These are phyloP conservation scores for Leucoagaricus sp. DNA, from an alignment of 1,284 basidiomycete genomes.

Conservation along the genomic window DNA sequence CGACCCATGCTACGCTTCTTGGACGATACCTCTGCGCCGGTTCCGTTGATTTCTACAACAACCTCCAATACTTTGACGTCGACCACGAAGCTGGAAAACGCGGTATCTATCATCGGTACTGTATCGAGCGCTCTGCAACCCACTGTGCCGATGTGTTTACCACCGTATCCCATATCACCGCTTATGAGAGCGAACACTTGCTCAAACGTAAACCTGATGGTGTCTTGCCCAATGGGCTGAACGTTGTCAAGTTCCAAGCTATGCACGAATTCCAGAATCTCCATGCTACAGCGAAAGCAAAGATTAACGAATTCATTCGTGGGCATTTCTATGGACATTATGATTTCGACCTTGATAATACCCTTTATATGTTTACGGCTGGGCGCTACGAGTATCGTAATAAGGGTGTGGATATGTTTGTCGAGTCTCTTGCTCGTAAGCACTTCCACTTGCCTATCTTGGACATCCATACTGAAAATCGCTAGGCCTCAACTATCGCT, in stretches of 20 bases:
- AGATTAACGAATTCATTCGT: conserved; percentile 97
- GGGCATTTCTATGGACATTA: conserved; percentile 99
- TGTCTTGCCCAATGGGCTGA: conserved; percentile 96
- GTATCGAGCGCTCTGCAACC: conserved; percentile 92
- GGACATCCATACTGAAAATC: conserved; percentile 5
- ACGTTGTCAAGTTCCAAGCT: conserved; percentile 93
- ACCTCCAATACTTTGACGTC: conserved; percentile 98
- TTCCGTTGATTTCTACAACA: conserved; percentile 99
- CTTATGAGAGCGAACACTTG: conserved; percentile 94
- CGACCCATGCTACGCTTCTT: conserved; percentile 97
- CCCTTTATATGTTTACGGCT: conserved; percentile 98
- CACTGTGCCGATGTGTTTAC: conserved; percentile 99
- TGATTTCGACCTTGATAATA: conserved; percentile 95
- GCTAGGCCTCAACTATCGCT: conserved; percentile 78
- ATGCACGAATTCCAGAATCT: conserved; percentile 91
- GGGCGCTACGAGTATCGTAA: conserved; percentile 98
- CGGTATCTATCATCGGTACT: conserved; percentile 92
- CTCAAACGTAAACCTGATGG: conserved; percentile 98
- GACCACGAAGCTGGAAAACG: conserved; percentile 99
- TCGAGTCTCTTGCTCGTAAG: conserved; percentile 90
- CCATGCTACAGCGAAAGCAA: conserved; percentile 89
- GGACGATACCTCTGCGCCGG: conserved; percentile 98
- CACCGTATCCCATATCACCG: conserved; percentile 97
- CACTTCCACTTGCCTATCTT: conserved; percentile 12
- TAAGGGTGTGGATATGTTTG: conserved; percentile 99